Percentiles rank a stretch among this genome's conserved stretches.
Conservation (phyloP, 805 yeast genomes). For the Sungouiozyma intestinalis region DNA sequence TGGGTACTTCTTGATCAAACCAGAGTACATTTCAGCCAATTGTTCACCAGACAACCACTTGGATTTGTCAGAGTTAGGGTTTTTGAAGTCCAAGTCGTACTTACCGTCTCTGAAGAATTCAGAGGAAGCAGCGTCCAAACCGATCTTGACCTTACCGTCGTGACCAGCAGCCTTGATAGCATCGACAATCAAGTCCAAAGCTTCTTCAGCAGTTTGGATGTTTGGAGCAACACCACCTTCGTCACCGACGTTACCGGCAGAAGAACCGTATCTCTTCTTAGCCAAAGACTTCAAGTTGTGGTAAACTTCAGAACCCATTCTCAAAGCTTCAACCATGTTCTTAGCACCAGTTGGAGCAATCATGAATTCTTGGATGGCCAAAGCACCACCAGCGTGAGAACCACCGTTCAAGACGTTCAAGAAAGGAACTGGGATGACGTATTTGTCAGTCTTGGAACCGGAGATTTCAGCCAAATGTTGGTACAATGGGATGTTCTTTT, state of each 20-base stretch:
- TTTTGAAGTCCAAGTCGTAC: constrained; percentile 98
- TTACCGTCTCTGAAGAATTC: constrained; percentile 95
- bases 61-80: constrained; percentile 82
- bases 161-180: constrained; percentile 94
- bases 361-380: constrained; percentile 99
- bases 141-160: constrained; percentile 85
- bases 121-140: constrained; percentile 93
- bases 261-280: constrained; percentile 91
- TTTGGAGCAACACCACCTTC: constrained; percentile 99
- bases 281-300: constrained; percentile 89
- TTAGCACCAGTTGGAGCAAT: constrained; percentile 91
- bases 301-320: constrained; percentile 97
- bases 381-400: constrained; percentile 98
- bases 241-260: constrained; percentile 99
- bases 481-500: constrained; percentile 87
- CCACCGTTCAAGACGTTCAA: constrained; percentile 99
- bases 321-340: constrained; percentile 87
- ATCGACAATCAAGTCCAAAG: constrained; percentile 82
- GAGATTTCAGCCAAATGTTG: constrained; percentile 78
- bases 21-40: constrained; percentile 75
- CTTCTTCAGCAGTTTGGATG: constrained; percentile 91
- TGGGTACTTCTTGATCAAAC: constrained; percentile 83
- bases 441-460: constrained; percentile 62
- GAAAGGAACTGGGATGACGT: constrained; percentile 97
- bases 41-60: constrained; percentile 86